phyloP scores from a whole-genome alignment of 352 stramenopile genomes.

The Phytophthora hybrid region DNA sequence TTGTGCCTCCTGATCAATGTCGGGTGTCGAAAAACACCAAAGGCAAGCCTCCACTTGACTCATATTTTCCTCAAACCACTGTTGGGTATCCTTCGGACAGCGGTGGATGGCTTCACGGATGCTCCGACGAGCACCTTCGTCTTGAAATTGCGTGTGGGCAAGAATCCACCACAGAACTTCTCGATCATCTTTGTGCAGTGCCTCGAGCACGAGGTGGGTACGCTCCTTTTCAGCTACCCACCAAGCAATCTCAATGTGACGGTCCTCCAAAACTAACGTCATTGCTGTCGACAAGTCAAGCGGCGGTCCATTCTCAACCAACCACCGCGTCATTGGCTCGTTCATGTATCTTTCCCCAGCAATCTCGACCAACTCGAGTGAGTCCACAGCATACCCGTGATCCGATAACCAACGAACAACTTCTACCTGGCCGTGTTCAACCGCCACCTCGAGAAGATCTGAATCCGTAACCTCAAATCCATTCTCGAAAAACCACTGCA shows the following conservation, averaged over 20 bases:
- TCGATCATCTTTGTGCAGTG: not conserved
- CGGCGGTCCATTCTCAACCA: not conserved
- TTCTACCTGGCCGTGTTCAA: not conserved
- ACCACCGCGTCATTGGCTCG: not conserved
- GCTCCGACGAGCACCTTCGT: not conserved
- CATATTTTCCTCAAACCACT: not conserved
- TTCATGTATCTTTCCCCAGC: not conserved
- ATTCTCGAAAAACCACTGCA: not conserved
- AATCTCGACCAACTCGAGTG: not conserved
- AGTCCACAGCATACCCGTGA: not conserved
- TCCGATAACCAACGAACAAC: not conserved
- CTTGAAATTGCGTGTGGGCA: not conserved
- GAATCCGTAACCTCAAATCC: not conserved
- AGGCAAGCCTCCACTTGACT: not conserved
- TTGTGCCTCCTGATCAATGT: not conserved
- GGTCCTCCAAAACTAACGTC: not conserved
- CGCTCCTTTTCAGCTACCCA: not conserved
- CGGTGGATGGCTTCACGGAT: not conserved
- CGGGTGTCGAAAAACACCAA: not conserved
- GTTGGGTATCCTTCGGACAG: not conserved
- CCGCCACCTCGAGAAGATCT: not conserved
- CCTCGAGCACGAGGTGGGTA: not conserved
- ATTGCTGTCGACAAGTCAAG: not conserved
- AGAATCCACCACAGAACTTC: not conserved
- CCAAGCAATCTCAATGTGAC: not conserved